Evolutionary conservation across 768 basidiomycete genomes (phyloP), one percentile per base, ranked within the genome.

Genomic region (Boletus rufocinnamomeus): DNA sequence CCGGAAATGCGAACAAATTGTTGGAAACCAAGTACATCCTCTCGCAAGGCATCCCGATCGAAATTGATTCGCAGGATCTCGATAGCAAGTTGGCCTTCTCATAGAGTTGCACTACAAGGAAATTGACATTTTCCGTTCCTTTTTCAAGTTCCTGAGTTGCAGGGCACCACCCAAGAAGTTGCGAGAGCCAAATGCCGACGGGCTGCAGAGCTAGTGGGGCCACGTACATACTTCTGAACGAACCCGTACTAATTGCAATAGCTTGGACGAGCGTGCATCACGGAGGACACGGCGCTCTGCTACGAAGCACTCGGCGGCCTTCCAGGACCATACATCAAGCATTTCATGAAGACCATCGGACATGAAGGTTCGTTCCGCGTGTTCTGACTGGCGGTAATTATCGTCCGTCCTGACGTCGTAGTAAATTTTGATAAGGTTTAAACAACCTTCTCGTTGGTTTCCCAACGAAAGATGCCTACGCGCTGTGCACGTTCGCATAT

Each of bases 241-340:
- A 30, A 45, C n/a, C 27, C 48, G 30, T 30, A 9, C 51, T 63
- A 9, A 66, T 43, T n/a, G 41, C 25, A 10, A 28, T 37, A 80
- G 75, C 65, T 86, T 11, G 78, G 80, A 34, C 79, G 80, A 0
- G 79, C 86, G 9, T 84, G 83, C 62, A 85, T 86, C 65, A 94
- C 92, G 0, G 93, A 99, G 76, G 97, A 99, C 71, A 99, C 97
- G 0, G 94, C 97, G 0, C 82, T 99, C 7, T 92, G 89, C 63
- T 98, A 93, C 68, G 84, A 86, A 59, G 95, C 97, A 0, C 77
- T 98, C 19, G 84, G 87, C 21, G 96, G 94, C 0, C 82, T 99
- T 4, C 97, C 97, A 2, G 97, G 97, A 0, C 96, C 96, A 0
- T 99, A 96, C 75, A 95, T 99, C 80, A 99, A 99, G 68, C 80